Evolutionary conservation across 192 early-diverging fungal genomes (phyloP).

Genomic region (Allomyces macrogynus): DNA sequence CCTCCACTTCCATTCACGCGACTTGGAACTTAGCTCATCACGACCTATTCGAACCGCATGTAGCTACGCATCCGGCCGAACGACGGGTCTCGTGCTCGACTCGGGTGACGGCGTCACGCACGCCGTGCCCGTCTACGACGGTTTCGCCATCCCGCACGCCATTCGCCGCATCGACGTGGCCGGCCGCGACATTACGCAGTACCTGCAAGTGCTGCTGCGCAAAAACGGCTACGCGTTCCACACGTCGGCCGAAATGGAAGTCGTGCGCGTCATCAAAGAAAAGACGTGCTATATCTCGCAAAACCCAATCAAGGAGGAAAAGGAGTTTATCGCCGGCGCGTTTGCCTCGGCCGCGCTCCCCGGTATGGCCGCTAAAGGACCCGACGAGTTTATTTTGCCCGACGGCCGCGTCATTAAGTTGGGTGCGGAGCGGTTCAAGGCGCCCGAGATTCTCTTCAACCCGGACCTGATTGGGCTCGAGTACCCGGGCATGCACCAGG

Average conservation of each 20-base stretch:
- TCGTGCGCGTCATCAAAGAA: constrained; percentile 90
- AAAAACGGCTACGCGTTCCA: constrained; percentile 72
- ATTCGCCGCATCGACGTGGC: constrained; percentile 86
- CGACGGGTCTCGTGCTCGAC: constrained; percentile 91
- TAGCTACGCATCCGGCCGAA: constrained; percentile 88
- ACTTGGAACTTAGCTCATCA: too few species aligned
- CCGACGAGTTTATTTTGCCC: constrained; percentile 55
- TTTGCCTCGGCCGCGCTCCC: not conserved
- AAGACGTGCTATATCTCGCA: constrained; percentile 81
- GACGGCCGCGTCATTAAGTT: constrained; percentile 72
- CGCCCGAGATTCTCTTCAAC: constrained; percentile 88
- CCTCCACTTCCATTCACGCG: constrained; percentile 1
- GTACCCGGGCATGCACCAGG: constrained; percentile 79
- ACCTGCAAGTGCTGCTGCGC: constrained; percentile 77
- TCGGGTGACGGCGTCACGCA: constrained; percentile 94
- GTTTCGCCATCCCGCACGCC: constrained; percentile 86
- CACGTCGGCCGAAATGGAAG: constrained; percentile 86
- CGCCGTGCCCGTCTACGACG: constrained; percentile 86
- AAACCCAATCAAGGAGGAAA: constrained; percentile 82
- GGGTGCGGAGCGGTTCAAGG: constrained; percentile 77
- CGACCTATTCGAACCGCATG: not conserved
- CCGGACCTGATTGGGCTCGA: constrained; percentile 86
- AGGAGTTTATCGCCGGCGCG: constrained; percentile 35
- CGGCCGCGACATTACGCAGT: constrained; percentile 80
- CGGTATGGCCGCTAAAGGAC: not conserved